These are phyloP conservation scores for Annulohypoxylon truncatum DNA, from an alignment of 2,329 filamentous ascomycete genomes.

Conservation along the genomic window DNA sequence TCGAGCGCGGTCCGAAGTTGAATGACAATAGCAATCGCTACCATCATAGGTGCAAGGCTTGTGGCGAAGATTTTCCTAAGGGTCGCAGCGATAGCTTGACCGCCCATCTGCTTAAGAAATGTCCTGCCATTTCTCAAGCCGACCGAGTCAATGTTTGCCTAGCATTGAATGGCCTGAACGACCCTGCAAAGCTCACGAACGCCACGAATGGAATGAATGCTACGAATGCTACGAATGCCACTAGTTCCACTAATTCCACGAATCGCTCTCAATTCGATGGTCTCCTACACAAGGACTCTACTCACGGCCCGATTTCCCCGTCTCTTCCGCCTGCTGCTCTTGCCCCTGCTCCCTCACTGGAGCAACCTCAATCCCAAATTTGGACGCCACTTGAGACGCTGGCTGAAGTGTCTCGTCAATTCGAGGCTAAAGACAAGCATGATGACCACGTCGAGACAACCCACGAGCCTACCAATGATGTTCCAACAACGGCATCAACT, in stretches of 20 bases:
- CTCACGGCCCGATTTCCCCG: slow-evolving; percentile 17
- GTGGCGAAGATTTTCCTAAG: slow-evolving; percentile 90
- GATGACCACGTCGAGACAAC: slow-evolving; percentile 55
- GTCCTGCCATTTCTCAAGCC: slow-evolving; percentile 78
- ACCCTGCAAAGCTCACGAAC: slow-evolving; percentile 43
- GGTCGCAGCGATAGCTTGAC: slow-evolving; percentile 86
- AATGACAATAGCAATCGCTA: slow-evolving; percentile 92
- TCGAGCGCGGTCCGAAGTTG: slow-evolving; percentile 86
- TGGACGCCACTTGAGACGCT: slow-evolving; percentile 88
- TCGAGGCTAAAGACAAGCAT: slow-evolving; percentile 73
- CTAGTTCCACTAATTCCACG: not conserved
- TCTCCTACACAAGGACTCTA: slow-evolving; percentile 39
- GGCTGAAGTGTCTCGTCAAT: slow-evolving; percentile 86
- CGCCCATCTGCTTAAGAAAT: slow-evolving; percentile 86
- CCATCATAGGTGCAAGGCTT: slow-evolving; percentile 88
- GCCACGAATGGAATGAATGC: not conserved
- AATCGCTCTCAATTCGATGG: slow-evolving; percentile 33
- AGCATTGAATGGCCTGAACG: slow-evolving; percentile 76
- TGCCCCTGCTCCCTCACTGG: slow-evolving; percentile 50
- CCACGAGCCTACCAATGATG: slow-evolving; percentile 39
- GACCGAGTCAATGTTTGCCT: slow-evolving; percentile 81
- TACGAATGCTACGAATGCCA: not conserved
- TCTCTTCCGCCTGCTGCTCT: slow-evolving; percentile 37
- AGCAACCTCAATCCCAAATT: slow-evolving; percentile 59
- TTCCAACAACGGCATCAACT: slow-evolving; percentile 43